Evolutionary conservation across 78 protist genomes (phyloP).

Genomic region (Dictyostelium purpureum): DNA sequence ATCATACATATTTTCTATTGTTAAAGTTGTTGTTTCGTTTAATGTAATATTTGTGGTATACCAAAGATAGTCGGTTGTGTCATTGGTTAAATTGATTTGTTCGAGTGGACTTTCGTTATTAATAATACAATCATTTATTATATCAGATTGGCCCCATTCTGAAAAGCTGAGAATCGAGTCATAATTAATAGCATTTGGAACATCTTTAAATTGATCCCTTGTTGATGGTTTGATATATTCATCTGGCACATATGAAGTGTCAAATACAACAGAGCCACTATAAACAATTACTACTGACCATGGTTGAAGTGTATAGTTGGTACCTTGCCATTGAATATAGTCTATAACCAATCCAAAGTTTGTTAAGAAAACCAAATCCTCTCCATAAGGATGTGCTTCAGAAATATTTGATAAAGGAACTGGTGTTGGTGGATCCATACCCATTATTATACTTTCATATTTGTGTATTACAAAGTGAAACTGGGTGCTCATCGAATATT

Average conservation of each 20-base stretch:
- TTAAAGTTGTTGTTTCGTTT: background rate
- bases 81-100: slow-evolving; percentile 18
- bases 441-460: background rate
- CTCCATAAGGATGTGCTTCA: background rate
- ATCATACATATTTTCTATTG: background rate
- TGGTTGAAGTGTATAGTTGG: background rate
- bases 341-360: background rate
- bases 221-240: background rate
- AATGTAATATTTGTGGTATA: slow-evolving; percentile 15
- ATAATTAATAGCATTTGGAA: background rate
- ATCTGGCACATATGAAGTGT: background rate
- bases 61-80: slow-evolving; percentile 27
- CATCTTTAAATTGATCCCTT: background rate
- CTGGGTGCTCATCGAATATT: background rate
- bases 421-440: background rate
- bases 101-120: background rate
- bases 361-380: background rate
- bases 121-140: background rate
- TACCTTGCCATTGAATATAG: background rate
- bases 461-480: slow-evolving; percentile 9
- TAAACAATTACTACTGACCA: slow-evolving; percentile 44
- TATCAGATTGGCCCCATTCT: background rate
- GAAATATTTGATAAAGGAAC: background rate
- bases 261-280: background rate
- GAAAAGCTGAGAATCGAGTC: background rate